These are phyloP conservation scores for Ciborinia camelliae DNA, from an alignment of 2,329 filamentous ascomycete genomes.

Conservation along the genomic window DNA sequence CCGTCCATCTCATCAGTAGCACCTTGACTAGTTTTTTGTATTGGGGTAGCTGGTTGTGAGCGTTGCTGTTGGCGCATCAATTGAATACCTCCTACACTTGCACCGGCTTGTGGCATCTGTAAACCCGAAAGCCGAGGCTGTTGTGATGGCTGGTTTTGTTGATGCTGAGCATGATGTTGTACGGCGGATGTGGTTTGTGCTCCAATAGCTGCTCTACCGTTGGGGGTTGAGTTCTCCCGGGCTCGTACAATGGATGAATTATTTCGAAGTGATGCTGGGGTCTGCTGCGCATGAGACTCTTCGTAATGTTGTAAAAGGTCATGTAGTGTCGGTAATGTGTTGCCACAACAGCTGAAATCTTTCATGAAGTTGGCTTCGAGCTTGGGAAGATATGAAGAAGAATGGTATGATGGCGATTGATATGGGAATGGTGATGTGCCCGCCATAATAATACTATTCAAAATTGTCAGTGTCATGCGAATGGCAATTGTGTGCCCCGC, in stretches of 20 bases:
- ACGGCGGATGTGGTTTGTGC: constrained; percentile 39
- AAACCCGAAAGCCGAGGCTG: constrained; percentile 30
- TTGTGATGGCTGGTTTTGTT: constrained; percentile 30
- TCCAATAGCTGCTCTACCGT: constrained; percentile 46
- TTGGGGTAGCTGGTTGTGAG: constrained; percentile 36
- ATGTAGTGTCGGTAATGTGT: constrained; percentile 85
- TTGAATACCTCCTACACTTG: constrained; percentile 37
- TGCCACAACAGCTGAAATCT: constrained; percentile 93
- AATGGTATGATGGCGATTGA: constrained; percentile 93
- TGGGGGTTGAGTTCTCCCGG: constrained; percentile 42
- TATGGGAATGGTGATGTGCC: constrained; percentile 91
- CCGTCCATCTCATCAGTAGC: constrained; percentile 69
- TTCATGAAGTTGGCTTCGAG: constrained; percentile 97
- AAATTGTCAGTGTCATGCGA: constrained; percentile 27
- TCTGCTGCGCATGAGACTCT: constrained; percentile 79
- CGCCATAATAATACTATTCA: constrained; percentile 80
- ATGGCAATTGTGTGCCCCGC: constrained; percentile 11
- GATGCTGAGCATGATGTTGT: constrained; percentile 48
- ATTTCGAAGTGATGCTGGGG: constrained; percentile 46
- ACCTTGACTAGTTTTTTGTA: constrained; percentile 33
- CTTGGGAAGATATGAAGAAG: constrained; percentile 92
- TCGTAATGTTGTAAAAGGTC: constrained; percentile 96
- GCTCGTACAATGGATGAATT: constrained; percentile 42
- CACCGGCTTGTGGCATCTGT: constrained; percentile 33
- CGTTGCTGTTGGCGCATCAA: constrained; percentile 38